These are phyloP conservation scores for Aspergillus sp. DNA, from an alignment of 2,329 filamentous ascomycete genomes.

Conservation along the genomic window DNA sequence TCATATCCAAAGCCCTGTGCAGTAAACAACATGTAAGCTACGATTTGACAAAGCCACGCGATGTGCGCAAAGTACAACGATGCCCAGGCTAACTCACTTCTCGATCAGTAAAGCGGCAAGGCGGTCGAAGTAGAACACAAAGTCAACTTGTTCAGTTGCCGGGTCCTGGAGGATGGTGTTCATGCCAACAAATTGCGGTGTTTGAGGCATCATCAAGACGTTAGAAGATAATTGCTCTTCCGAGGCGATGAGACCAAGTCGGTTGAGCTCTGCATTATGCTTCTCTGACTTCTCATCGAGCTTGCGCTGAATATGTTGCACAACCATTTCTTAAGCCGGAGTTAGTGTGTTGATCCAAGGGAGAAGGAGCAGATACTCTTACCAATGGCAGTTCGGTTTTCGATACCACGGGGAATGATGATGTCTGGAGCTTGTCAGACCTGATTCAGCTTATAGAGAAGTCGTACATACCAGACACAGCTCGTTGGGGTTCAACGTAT, in stretches of 20 bases:
- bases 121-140: slow-evolving; percentile 96
- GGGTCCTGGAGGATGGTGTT: slow-evolving; percentile 86
- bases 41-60: not conserved
- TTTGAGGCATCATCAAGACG: slow-evolving; percentile 73
- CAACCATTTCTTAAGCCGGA: slow-evolving; percentile 71
- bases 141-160: slow-evolving; percentile 78
- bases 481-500: slow-evolving; percentile 88
- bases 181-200: slow-evolving; percentile 80
- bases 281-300: slow-evolving; percentile 80
- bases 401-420: slow-evolving; percentile 90
- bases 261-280: slow-evolving; percentile 77
- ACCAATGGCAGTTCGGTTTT: slow-evolving; percentile 86
- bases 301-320: slow-evolving; percentile 87
- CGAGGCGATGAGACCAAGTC: slow-evolving; percentile 67
- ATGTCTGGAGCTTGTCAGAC: slow-evolving; percentile 61
- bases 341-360: slow-evolving; percentile 14
- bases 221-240: slow-evolving; percentile 73
- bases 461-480: slow-evolving; percentile 67
- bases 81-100: slow-evolving; percentile 40
- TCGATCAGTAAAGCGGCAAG: slow-evolving; percentile 84
- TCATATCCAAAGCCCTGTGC: slow-evolving; percentile 72
- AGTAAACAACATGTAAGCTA: slow-evolving; percentile 6
- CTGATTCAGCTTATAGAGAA: not conserved
- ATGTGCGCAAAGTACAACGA: not conserved
- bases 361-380: slow-evolving; percentile 12